Evolutionary conservation across 176 grass and related monocot genomes (phyloP).

Genomic region (Musa beccarii): DNA sequence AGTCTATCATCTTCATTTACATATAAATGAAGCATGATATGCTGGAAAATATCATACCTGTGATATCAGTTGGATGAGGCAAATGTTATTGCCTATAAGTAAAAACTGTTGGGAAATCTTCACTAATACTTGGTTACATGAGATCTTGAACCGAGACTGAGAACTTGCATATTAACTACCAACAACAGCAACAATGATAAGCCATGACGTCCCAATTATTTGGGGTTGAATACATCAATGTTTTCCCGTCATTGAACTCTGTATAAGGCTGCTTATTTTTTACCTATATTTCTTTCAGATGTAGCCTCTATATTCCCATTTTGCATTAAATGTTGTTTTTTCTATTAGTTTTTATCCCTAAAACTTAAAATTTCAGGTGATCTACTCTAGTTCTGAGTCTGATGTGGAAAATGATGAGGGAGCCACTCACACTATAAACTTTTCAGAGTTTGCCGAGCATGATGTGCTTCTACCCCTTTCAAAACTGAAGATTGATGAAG

Average conservation of each 20-base stretch:
- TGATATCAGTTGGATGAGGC: neutral
- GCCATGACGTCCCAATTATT: no score
- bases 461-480: conserved; percentile 36
- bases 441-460: conserved; percentile 30
- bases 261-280: no score
- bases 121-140: neutral
- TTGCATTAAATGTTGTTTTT: neutral
- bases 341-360: neutral
- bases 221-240: no score
- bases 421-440: conserved; percentile 22
- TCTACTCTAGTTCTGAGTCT: conserved; percentile 51
- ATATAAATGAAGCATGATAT: neutral
- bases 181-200: no score
- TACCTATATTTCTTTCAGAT: no score
- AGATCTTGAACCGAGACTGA: neutral
- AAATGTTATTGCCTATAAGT: neutral
- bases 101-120: neutral
- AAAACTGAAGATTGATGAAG: conserved; percentile 60
- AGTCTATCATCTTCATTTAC: neutral
- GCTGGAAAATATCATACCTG: neutral
- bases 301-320: neutral
- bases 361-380: conserved; percentile 37
- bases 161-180: neutral
- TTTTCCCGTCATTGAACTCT: no score
- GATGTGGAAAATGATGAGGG: conserved; percentile 41